Evolutionary conservation across 2,329 filamentous ascomycete species (phyloP).

Genomic region (Chrysoporthe deuterocubensis): DNA sequence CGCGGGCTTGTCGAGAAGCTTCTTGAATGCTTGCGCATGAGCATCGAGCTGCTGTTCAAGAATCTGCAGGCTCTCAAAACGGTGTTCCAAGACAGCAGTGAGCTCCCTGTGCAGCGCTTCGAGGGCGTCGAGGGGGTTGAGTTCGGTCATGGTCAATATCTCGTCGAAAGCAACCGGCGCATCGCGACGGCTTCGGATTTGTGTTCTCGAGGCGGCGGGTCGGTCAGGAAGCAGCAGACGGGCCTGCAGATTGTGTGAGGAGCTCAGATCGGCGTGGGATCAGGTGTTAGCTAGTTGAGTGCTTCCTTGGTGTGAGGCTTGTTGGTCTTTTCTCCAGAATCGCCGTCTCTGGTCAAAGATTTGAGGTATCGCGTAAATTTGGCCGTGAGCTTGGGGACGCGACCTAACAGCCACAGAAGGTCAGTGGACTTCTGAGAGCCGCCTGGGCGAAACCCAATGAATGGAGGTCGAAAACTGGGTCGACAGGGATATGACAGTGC

Average conservation of each 20-base stretch:
- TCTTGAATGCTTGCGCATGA: constrained; percentile 69
- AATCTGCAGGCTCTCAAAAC: constrained; percentile 62
- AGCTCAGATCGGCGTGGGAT: not conserved
- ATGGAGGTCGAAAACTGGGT: not conserved
- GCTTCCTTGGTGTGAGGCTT: constrained; percentile 10
- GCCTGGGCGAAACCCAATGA: constrained; percentile 12
- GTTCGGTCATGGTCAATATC: constrained; percentile 66
- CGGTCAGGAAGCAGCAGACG: no score
- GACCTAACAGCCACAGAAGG: constrained; percentile 2
- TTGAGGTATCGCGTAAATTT: constrained; percentile 29
- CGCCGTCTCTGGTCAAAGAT: constrained; percentile 7
- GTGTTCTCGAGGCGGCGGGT: not conserved
- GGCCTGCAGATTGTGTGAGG: not conserved
- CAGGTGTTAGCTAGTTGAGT: not conserved
- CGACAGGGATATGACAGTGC: not conserved
- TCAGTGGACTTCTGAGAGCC: not conserved
- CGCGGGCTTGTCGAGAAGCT: constrained; percentile 73
- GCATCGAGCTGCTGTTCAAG: constrained; percentile 73
- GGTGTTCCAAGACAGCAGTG: constrained; percentile 72
- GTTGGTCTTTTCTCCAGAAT: constrained; percentile 14
- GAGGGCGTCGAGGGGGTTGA: constrained; percentile 74
- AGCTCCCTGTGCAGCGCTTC: constrained; percentile 87
- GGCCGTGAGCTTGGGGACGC: constrained; percentile 24
- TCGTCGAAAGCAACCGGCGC: constrained; percentile 14
- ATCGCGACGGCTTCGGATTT: constrained; percentile 21